Evolutionary conservation across 2,329 filamentous ascomycete genomes (phyloP).

Genomic region (Trichoderma sp.): DNA sequence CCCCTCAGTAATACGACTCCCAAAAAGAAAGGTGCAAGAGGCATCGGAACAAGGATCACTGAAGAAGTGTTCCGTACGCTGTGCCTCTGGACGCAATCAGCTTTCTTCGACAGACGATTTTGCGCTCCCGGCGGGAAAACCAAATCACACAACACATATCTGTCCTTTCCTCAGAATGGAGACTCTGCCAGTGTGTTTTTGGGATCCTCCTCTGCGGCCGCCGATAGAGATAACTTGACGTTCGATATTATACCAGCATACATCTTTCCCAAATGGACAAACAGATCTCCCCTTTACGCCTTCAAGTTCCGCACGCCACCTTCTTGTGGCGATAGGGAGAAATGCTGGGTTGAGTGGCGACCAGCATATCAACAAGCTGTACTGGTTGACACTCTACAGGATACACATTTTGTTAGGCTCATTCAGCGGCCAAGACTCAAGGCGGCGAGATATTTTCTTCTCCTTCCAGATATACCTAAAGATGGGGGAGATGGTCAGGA

Average conservation of each 20-base stretch:
- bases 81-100: constrained; percentile 1
- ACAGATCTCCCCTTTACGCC: not conserved
- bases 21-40: not conserved
- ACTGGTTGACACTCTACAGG: not conserved
- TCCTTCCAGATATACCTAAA: not conserved
- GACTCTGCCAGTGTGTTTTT: constrained; percentile 14
- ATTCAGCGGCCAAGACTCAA: not conserved
- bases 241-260: constrained; percentile 16
- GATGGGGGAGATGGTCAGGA: not conserved
- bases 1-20: constrained; percentile 5
- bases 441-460: not conserved
- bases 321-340: not conserved
- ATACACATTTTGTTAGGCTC: not conserved
- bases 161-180: not conserved
- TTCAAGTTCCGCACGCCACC: not conserved
- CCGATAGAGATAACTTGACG: not conserved
- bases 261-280: not conserved
- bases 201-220: not conserved
- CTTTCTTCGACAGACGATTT: constrained; percentile 1
- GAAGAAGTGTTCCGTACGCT: constrained; percentile 15
- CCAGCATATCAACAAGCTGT: not conserved
- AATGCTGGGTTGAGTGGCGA: constrained; percentile 19
- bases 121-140: not conserved
- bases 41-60: constrained; percentile 6
- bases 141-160: constrained; percentile 12